Evolutionary conservation across 2,329 filamentous ascomycete genomes (phyloP), one percentile per base, ranked within the genome.

Genomic region (Pseudogymnoascus verrucosus): DNA sequence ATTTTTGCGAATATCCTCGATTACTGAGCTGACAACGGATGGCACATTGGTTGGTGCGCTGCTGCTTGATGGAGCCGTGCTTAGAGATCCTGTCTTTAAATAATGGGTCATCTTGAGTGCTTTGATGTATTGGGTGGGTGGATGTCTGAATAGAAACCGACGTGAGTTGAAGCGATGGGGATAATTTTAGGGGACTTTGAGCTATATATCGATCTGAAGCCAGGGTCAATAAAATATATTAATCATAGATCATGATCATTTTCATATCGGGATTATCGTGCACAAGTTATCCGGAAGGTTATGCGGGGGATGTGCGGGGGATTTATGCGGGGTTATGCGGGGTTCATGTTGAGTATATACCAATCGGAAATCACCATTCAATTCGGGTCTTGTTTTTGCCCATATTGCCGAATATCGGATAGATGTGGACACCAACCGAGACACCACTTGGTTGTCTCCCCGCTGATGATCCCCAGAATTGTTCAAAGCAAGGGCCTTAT

Each of bases 11-110:
- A 84, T 79, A 34, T 78, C 74, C 26, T 78, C 74, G 62, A 84
- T 82, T 14, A 83, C 79, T 2, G 70, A 72, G 42, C 76, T 76
- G 11, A 83, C 80, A 44, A 82, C 79, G 19, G 68, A 63, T 0
- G 75, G 64, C 7, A 79, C 76, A 21, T 73, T 59, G 7, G 19
- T 23, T 11, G 28, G 59, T 59, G 23, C 23, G 19, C 16, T 11
- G 14, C 40, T 44, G 19, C 19, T 44, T 44, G 40, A 23, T 44
- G 40, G 10, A 11, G 40, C 40, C 12, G 19, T 44, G 40, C 19
- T 44, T 12, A 11, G 40, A 44, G 5, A 44, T 10, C 40, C 19
- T 12, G 40, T 44, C 40, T 44, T 44, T 23, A 44, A 23, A 44
- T 44, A 44, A 4, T 44, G 11, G 40, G 40, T 11, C 40, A 44